Conservation (phyloP, 768 basidiomycete genomes). For the Psilocybe cyanescens region DNA sequence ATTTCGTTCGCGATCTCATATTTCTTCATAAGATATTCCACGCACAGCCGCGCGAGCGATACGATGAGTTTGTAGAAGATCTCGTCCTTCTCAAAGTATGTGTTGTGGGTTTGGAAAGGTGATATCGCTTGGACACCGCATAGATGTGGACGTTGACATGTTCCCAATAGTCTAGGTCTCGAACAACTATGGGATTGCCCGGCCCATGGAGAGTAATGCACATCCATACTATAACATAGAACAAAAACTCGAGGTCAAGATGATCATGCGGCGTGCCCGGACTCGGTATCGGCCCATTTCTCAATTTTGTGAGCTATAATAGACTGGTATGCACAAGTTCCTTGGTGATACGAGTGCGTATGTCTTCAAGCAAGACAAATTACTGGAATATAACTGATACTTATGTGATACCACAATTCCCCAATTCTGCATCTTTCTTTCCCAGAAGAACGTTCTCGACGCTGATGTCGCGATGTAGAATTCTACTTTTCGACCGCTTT, state of each 20-base stretch:
- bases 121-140: not conserved
- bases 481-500: not conserved
- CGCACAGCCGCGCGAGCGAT: not conserved
- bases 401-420: not conserved
- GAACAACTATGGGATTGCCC: not conserved
- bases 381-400: no score
- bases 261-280: not conserved
- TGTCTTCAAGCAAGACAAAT: not conserved
- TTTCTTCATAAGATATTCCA: not conserved
- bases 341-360: not conserved
- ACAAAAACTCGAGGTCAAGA: conserved; percentile 10
- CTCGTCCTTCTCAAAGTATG: not conserved
- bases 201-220: not conserved
- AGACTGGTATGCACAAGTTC: conserved; percentile 7
- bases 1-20: not conserved
- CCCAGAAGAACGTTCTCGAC: conserved; percentile 6
- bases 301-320: not conserved
- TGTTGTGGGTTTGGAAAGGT: not conserved
- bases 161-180: not conserved
- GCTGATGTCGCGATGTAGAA: conserved; percentile 11
- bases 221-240: conserved; percentile 3
- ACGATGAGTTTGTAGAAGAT: not conserved
- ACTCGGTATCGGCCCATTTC: not conserved
- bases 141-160: not conserved
- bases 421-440: not conserved